Base-by-base conservation (phyloP, 176 grass and related monocot species). In the Oryza meyeriana region DNA sequence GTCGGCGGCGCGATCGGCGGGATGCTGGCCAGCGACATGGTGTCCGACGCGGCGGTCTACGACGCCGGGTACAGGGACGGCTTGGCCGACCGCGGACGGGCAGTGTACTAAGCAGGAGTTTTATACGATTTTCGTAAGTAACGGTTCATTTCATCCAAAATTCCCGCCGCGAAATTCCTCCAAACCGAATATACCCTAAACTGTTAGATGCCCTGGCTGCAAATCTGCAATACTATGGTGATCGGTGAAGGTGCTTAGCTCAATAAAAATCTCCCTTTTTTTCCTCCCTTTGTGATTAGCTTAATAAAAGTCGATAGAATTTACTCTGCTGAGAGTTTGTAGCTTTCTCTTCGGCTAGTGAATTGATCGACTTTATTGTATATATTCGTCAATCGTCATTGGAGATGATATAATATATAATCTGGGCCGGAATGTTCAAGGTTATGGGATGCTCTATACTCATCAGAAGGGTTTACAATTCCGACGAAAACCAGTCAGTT, bases 61-160 rank as follows among this genome's bases (percentile, higher is more conserved):
- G 81, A 80, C 41, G 61, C 59, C 8, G 91, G 91, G 3, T 97
- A 94, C 80, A 81, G 81, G 38, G 95, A 71, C 4, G 92, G 86
- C 17, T 25, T 91, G 8, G 66, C 79, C 64, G 78, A 88, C 68
- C 80, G 40, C 20, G 78, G 83, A 1, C 72, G 69, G 22, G 5
- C 40, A 1, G 17, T n/a, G 12, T 76, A 76, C 66, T 83, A n/a
- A n/a, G n/a, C n/a, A n/a, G n/a, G n/a, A n/a, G n/a, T n/a, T n/a
- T n/a, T n/a, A n/a, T n/a, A n/a, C n/a, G n/a, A n/a, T n/a, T n/a
- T n/a, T n/a, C n/a, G n/a, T n/a, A n/a, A n/a, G n/a, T n/a, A n/a
- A n/a, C n/a, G n/a, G n/a, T n/a, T n/a, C n/a, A n/a, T n/a, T n/a
- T n/a, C n/a, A n/a, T n/a, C n/a, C n/a, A n/a, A n/a, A n/a, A n/a